A percentile compares a stretch with the other conserved stretches of the same genome.
Conservation (phyloP, 1,284 basidiomycete genomes). For the Microbotryum silenes-acaulis region DNA sequence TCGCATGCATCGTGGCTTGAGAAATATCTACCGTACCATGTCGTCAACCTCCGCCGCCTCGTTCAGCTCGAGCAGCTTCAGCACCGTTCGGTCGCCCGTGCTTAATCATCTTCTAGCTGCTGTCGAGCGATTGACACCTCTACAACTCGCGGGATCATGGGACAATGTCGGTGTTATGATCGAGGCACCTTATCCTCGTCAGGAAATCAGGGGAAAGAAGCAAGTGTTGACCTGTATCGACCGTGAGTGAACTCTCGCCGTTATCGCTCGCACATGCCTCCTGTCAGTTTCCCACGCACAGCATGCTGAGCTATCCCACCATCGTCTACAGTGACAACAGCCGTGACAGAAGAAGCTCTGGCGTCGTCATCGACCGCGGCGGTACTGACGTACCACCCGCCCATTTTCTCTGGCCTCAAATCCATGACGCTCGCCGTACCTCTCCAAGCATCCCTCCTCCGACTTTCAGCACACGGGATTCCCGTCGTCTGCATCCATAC, state of each 20-base stretch:
- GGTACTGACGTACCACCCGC: slow-evolving; percentile 31
- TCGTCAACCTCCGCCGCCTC: too few relatives aligned
- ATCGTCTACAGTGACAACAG: slow-evolving; percentile 20
- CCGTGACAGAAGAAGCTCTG: slow-evolving; percentile 18
- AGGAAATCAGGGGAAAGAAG: background rate
- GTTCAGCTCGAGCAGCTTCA: too few relatives aligned
- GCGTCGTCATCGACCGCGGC: slow-evolving; percentile 10
- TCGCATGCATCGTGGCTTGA: too few relatives aligned
- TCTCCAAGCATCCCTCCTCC: slow-evolving; percentile 19
- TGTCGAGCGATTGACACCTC: slow-evolving; percentile 14
- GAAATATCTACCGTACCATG: too few relatives aligned
- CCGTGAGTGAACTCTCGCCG: slow-evolving; percentile 7
- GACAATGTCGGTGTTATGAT: slow-evolving; percentile 33
- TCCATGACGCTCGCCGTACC: slow-evolving; percentile 16
- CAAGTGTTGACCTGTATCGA: slow-evolving; percentile 25
- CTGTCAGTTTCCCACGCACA: background rate
- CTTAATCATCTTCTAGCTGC: slow-evolving; percentile 15
- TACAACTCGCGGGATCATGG: slow-evolving; percentile 24
- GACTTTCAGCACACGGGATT: slow-evolving; percentile 17
- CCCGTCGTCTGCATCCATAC: slow-evolving; percentile 27
- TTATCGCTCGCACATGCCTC: background rate
- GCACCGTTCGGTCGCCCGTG: too few relatives aligned
- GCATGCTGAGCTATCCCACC: background rate
- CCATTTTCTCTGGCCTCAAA: slow-evolving; percentile 31
- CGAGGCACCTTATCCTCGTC: slow-evolving; percentile 15